phyloP scores from a whole-genome alignment of 495 filamentous ascomycete species.

The Margaritispora aquatica region DNA sequence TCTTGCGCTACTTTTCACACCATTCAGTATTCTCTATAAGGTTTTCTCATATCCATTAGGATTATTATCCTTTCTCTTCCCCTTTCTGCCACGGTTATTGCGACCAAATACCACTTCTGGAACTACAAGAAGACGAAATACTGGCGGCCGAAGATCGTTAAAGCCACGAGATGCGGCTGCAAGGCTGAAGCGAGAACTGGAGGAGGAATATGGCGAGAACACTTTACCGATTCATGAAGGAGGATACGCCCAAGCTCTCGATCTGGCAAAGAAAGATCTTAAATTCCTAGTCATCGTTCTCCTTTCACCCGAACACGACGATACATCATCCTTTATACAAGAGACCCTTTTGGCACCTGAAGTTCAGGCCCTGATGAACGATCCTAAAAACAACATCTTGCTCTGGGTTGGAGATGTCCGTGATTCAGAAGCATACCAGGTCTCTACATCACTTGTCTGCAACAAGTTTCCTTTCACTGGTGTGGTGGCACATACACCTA shows the following conservation, averaged over 20 bases:
- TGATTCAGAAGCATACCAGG: conserved; percentile 91
- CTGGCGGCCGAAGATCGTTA: conserved; percentile 63
- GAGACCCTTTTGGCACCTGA: conserved; percentile 75
- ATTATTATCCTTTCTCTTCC: conserved; percentile 67
- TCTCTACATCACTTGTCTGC: conserved; percentile 71
- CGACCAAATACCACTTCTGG: conserved; percentile 22
- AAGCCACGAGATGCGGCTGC: conserved; percentile 82
- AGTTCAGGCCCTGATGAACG: conserved; percentile 63
- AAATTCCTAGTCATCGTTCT: conserved; percentile 84
- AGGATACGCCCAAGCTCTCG: conserved; percentile 84
- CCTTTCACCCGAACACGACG: conserved; percentile 87
- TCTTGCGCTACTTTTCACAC: conserved; percentile 70
- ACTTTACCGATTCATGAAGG: conserved; percentile 70
- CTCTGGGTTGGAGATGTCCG: conserved; percentile 89
- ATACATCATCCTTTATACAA: conserved; percentile 75
- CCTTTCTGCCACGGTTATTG: conserved; percentile 75
- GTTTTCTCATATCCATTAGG: conserved; percentile 55
- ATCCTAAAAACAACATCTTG: conserved; percentile 67
- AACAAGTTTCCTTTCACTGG: conserved; percentile 88
- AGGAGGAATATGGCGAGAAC: conserved; percentile 79
- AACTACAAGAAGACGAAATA: conserved; percentile 47
- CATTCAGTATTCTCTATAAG: conserved; percentile 71
- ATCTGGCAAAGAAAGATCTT: conserved; percentile 81
- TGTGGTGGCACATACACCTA: conserved; percentile 75
- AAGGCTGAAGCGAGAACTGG: conserved; percentile 84